These are phyloP conservation scores for Chalaropsis ovoidea DNA, from an alignment of 2,329 filamentous ascomycete genomes.

Conservation along the genomic window DNA sequence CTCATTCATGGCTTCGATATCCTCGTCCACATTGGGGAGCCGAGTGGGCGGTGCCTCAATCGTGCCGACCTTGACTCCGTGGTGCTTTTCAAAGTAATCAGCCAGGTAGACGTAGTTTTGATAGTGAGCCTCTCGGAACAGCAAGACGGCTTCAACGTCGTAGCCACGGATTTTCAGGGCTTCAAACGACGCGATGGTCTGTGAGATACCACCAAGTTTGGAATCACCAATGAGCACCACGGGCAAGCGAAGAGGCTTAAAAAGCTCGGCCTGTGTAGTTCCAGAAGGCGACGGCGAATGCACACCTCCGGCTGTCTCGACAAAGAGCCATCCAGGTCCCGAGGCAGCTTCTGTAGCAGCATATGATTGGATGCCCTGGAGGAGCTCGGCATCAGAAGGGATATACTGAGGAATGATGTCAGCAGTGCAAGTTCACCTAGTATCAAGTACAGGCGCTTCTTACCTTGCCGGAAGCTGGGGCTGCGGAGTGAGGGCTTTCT, in stretches of 20 bases:
- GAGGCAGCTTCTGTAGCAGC: conserved; percentile 36
- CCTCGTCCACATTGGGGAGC: conserved; percentile 34
- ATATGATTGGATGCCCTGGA: conserved; percentile 40
- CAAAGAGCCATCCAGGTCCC: conserved; percentile 50
- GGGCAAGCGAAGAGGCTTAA: conserved; percentile 62
- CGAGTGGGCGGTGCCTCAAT: conserved; percentile 51
- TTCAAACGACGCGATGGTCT: conserved; percentile 71
- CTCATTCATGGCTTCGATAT: conserved; percentile 46
- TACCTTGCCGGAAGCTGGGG: conserved; percentile 40
- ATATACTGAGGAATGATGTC: conserved; percentile 35
- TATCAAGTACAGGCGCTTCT: conserved; percentile 19
- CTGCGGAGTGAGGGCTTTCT: conserved; percentile 69
- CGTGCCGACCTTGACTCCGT: conserved; percentile 46
- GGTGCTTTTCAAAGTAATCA: conserved; percentile 54
- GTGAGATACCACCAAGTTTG: conserved; percentile 66
- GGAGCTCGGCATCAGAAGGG: conserved; percentile 42
- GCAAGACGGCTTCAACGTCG: conserved; percentile 57
- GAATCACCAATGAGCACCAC: conserved; percentile 65
- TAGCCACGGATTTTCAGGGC: conserved; percentile 69
- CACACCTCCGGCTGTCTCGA: conserved; percentile 76
- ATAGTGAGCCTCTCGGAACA: conserved; percentile 58
- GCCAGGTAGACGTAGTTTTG: conserved; percentile 58
- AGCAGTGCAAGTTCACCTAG: not conserved
- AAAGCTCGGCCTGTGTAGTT: conserved; percentile 66
- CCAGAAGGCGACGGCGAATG: conserved; percentile 70